Conservation (phyloP, 2,329 filamentous ascomycete species). For the Ascochyta koolunga region DNA sequence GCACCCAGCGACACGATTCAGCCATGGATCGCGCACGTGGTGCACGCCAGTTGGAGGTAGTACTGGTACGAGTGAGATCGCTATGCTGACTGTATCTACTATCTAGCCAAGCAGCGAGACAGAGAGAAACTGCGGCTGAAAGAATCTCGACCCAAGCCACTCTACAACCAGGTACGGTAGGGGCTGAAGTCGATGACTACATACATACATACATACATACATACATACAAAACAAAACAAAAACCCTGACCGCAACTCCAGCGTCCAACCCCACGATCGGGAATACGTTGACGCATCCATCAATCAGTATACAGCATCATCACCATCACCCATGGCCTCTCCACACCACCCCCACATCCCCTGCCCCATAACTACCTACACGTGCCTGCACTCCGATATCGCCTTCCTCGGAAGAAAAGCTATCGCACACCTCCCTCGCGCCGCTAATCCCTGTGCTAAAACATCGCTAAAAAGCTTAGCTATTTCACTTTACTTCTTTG, state of each 20-base stretch:
- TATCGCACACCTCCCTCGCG: constrained; percentile 18
- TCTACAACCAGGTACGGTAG: too few species aligned
- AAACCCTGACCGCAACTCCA: constrained; percentile 2
- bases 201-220: background rate
- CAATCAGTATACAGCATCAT: background rate
- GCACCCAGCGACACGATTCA: constrained; percentile 6
- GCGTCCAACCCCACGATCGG: background rate
- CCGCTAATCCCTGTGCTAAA: background rate
- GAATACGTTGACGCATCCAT: background rate
- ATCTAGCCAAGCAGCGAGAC: background rate
- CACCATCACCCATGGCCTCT: background rate
- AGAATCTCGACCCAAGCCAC: constrained; percentile 2
- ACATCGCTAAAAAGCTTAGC: constrained; percentile 8
- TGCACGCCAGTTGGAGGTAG: constrained; percentile 1
- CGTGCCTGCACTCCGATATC: constrained; percentile 16
- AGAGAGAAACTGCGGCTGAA: constrained; percentile 9
- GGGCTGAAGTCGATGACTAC: background rate
- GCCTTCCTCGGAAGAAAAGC: constrained; percentile 14
- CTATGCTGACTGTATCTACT: background rate
- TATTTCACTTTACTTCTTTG: background rate
- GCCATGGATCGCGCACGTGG: constrained; percentile 3
- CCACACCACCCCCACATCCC: background rate
- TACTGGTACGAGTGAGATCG: too few species aligned
- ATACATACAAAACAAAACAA: too few species aligned
- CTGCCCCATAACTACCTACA: too few species aligned